These are phyloP conservation scores for Wickerhamiella bombiphila DNA, from an alignment of 805 yeast genomes.

Conservation along the genomic window DNA sequence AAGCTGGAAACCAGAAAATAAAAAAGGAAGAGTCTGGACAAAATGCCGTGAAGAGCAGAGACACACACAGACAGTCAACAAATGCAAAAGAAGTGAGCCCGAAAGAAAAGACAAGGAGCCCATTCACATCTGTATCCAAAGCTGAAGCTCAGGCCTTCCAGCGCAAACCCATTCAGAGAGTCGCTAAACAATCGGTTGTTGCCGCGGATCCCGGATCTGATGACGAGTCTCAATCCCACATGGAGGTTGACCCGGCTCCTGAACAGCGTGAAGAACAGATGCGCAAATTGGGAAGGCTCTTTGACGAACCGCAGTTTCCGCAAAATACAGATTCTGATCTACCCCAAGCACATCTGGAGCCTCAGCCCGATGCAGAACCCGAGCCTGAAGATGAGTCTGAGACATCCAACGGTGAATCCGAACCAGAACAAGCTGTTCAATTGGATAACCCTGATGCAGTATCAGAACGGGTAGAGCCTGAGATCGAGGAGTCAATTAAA, in stretches of 20 bases:
- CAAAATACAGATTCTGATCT: constrained; percentile 3
- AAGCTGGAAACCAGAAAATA: too few relatives aligned
- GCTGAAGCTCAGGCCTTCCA: constrained; percentile 4
- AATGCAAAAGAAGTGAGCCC: too few relatives aligned
- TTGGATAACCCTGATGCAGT: background rate
- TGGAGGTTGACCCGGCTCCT: background rate
- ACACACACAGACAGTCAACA: too few relatives aligned
- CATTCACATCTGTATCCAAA: constrained; percentile 3
- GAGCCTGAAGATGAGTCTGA: constrained; percentile 1
- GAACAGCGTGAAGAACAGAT: constrained; percentile 3
- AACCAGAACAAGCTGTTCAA: background rate
- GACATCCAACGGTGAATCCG: background rate
- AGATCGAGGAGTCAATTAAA: background rate
- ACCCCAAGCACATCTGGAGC: background rate
- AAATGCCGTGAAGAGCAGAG: too few relatives aligned
- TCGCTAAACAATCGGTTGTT: constrained; percentile 10
- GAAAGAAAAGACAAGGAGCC: too few relatives aligned
- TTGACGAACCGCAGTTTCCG: constrained; percentile 3
- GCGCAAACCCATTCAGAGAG: background rate
- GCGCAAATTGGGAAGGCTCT: constrained; percentile 6
- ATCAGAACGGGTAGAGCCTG: background rate
- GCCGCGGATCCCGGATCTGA: constrained; percentile 4
- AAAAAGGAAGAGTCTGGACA: too few relatives aligned
- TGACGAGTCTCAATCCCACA: background rate
- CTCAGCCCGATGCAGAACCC: background rate